phyloP scores from a whole-genome alignment of 164 flowering plant genomes.

The Amborella trichopoda region DNA sequence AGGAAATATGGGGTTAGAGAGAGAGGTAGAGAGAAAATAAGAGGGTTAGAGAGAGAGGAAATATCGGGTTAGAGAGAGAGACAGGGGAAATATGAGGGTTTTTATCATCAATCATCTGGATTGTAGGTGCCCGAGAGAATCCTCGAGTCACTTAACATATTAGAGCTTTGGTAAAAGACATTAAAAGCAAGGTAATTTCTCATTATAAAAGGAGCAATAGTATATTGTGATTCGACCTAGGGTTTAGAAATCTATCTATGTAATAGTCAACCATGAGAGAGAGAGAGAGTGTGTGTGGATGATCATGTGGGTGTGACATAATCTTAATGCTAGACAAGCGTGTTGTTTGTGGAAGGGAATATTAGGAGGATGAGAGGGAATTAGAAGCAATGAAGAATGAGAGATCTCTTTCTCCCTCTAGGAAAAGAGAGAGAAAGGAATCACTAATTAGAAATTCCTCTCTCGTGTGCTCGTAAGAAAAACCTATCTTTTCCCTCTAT shows the following conservation, averaged over 20 bases:
- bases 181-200: conserved; percentile 21
- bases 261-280: conserved; percentile 10
- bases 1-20: neutral
- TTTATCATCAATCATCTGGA: conserved; percentile 6
- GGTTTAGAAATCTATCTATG: conserved; percentile 25
- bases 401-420: no score
- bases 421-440: no score
- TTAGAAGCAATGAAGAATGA: no score
- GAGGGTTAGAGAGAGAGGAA: neutral
- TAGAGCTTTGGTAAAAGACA: neutral
- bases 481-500: no score
- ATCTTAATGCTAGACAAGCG: conserved; percentile 40
- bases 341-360: conserved; percentile 52
- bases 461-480: no score
- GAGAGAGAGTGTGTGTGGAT: neutral
- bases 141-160: conserved; percentile 1
- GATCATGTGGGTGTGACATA: conserved; percentile 46
- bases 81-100: neutral
- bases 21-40: neutral
- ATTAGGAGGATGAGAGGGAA: conserved; percentile 73
- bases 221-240: conserved; percentile 28
- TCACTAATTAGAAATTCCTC: no score
- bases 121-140: neutral
- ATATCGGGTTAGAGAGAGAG: neutral
- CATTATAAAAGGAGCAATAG: conserved; percentile 14